Percentiles rank a stretch among this genome's conserved stretches.
These are phyloP conservation scores for Microcyclosporella mali DNA, from an alignment of 2,329 filamentous ascomycete species.

Conservation along the genomic window DNA sequence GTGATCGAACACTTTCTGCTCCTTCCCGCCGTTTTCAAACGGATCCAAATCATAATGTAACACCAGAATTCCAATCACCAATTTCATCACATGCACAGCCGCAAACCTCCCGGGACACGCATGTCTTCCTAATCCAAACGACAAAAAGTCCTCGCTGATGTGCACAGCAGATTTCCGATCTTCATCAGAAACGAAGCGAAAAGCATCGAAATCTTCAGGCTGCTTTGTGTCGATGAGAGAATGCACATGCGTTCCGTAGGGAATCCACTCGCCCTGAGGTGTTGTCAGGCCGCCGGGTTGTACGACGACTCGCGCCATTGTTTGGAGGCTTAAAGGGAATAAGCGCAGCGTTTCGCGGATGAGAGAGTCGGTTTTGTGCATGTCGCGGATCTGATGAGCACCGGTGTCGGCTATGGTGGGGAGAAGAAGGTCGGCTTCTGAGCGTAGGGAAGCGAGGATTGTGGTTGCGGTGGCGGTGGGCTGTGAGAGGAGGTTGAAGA, in stretches of 20 bases:
- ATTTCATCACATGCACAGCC: constrained; percentile 41
- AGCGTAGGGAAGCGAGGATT: constrained; percentile 9
- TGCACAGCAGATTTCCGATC: constrained; percentile 6
- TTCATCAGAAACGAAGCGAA: constrained; percentile 12
- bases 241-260: constrained; percentile 18
- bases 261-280: constrained; percentile 17
- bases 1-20: background rate
- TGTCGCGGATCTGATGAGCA: constrained; percentile 14
- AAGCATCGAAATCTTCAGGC: constrained; percentile 18
- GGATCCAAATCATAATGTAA: constrained; percentile 35
- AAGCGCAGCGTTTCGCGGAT: constrained; percentile 25
- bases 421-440: constrained; percentile 14
- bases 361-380: constrained; percentile 18
- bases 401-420: constrained; percentile 1
- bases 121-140: constrained; percentile 19
- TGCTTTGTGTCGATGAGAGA: constrained; percentile 17
- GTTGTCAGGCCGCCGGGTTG: constrained; percentile 18
- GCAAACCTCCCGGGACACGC: constrained; percentile 38
- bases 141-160: constrained; percentile 14
- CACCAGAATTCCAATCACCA: constrained; percentile 37
- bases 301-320: constrained; percentile 18
- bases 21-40: background rate
- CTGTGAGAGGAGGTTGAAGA: constrained; percentile 14
- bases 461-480: constrained; percentile 2
- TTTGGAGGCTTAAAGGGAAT: constrained; percentile 7